Evolutionary conservation across 2,329 filamentous ascomycete genomes (phyloP).

Genomic region (Ceratocystis destructans): DNA sequence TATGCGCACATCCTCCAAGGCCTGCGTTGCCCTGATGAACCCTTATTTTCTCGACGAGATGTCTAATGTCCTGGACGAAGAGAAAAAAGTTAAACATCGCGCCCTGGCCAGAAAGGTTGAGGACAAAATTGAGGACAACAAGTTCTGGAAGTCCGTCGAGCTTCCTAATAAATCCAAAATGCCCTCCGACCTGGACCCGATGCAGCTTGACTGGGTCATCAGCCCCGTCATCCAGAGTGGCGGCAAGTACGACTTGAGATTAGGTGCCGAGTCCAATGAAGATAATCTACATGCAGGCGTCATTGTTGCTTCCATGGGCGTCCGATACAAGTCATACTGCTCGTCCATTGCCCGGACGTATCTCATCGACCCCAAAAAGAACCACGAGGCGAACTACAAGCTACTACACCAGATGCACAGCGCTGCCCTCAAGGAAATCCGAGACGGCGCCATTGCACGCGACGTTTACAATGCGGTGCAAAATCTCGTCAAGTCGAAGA

Average conservation of each 20-base stretch:
- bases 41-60: conserved; percentile 98
- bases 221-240: conserved; percentile 88
- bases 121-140: conserved; percentile 79
- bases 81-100: conserved; percentile 92
- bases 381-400: conserved; percentile 89
- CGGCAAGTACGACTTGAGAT: conserved; percentile 82
- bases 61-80: conserved; percentile 87
- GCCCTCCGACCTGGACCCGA: conserved; percentile 70
- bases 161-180: conserved; percentile 60
- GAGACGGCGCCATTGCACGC: conserved; percentile 72
- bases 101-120: conserved; percentile 75
- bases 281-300: conserved; percentile 79
- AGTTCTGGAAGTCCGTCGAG: conserved; percentile 77
- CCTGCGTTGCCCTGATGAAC: conserved; percentile 86
- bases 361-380: conserved; percentile 91
- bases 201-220: conserved; percentile 87
- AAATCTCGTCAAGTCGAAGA: conserved; percentile 68
- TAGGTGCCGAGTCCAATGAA: conserved; percentile 64
- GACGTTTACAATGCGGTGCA: conserved; percentile 87
- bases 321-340: conserved; percentile 92
- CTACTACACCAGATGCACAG: conserved; percentile 74
- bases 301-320: conserved; percentile 80
- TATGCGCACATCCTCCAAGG: conserved; percentile 87
- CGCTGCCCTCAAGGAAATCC: conserved; percentile 76
- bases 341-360: conserved; percentile 88